Percentiles rank a stretch among this genome's conserved stretches.
phyloP scores from a whole-genome alignment of 2,329 filamentous ascomycete genomes.

The Metarhizium sp. region DNA sequence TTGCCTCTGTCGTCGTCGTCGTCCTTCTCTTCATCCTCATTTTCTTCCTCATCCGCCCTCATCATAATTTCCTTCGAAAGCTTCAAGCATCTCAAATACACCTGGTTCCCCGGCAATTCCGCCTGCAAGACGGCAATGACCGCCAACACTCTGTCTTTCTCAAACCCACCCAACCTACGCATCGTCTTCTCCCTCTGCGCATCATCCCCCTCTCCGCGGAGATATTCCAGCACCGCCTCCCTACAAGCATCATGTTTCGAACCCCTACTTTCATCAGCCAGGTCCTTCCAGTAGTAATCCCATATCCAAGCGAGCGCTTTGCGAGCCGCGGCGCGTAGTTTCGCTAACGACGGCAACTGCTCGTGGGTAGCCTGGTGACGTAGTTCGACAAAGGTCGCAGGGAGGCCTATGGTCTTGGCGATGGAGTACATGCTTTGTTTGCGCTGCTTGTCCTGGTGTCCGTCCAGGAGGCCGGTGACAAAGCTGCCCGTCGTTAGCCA shows the following conservation, averaged over 20 bases:
- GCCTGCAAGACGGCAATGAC: slow-evolving; percentile 29
- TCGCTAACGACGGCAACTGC: slow-evolving; percentile 66
- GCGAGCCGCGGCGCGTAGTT: slow-evolving; percentile 59
- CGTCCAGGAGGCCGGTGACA: slow-evolving; percentile 70
- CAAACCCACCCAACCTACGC: slow-evolving; percentile 25
- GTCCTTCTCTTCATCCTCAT: slow-evolving; percentile 5
- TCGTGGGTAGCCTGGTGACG: slow-evolving; percentile 88
- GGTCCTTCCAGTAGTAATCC: slow-evolving; percentile 71
- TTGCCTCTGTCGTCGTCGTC: neutral
- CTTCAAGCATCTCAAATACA: slow-evolving; percentile 34
- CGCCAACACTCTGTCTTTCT: slow-evolving; percentile 25
- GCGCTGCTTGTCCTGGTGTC: slow-evolving; percentile 56
- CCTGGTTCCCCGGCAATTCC: slow-evolving; percentile 30
- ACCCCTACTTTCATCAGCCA: slow-evolving; percentile 20
- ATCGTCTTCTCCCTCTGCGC: slow-evolving; percentile 14
- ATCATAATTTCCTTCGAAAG: slow-evolving; percentile 32
- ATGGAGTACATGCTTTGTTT: slow-evolving; percentile 67
- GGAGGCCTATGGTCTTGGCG: slow-evolving; percentile 58
- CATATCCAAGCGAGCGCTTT: slow-evolving; percentile 78
- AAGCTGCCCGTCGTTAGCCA: slow-evolving; percentile 41
- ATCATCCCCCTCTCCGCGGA: slow-evolving; percentile 26
- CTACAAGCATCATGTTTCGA: slow-evolving; percentile 18
- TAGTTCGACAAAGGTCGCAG: slow-evolving; percentile 76
- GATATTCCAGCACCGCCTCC: slow-evolving; percentile 27
- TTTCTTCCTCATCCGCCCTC: slow-evolving; percentile 9